Evolutionary conservation across 129 eudicot species (phyloP).

Genomic region (Arctium minus): DNA sequence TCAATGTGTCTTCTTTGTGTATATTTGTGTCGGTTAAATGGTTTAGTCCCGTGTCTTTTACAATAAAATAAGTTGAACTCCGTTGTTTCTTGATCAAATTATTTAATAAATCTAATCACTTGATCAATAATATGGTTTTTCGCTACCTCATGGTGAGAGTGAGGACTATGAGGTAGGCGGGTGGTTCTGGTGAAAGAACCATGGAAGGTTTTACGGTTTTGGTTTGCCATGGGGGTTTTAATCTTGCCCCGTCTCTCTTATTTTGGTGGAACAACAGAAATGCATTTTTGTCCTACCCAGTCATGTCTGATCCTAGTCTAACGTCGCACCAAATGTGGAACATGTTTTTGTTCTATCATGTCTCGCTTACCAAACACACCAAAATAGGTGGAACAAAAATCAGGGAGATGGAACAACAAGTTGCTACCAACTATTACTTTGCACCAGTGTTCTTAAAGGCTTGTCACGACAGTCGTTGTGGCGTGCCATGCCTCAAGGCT

Average conservation of each 20-base stretch:
- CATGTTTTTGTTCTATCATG: no score
- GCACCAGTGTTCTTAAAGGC: no score
- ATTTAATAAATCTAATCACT: not conserved
- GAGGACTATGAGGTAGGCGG: not conserved
- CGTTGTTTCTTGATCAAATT: not conserved
- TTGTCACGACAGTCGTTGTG: no score
- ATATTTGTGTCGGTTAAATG: not conserved
- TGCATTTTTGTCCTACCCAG: not conserved
- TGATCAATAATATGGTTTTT: not conserved
- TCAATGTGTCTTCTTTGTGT: constrained; percentile 7
- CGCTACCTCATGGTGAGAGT: not conserved
- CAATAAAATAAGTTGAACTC: not conserved
- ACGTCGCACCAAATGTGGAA: no score
- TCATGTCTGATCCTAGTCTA: not conserved
- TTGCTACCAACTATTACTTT: not conserved
- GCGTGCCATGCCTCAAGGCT: no score
- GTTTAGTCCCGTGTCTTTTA: not conserved
- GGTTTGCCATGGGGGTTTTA: not conserved
- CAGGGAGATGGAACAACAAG: not conserved
- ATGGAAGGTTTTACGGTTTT: not conserved
- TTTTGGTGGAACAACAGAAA: not conserved
- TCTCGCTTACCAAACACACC: no score
- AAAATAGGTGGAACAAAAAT: no score
- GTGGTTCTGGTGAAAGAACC: not conserved
- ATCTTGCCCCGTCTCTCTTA: not conserved